Evolutionary conservation across 108 stramenopile species (phyloP).

Genomic region (Cyclotella distinguenda): DNA sequence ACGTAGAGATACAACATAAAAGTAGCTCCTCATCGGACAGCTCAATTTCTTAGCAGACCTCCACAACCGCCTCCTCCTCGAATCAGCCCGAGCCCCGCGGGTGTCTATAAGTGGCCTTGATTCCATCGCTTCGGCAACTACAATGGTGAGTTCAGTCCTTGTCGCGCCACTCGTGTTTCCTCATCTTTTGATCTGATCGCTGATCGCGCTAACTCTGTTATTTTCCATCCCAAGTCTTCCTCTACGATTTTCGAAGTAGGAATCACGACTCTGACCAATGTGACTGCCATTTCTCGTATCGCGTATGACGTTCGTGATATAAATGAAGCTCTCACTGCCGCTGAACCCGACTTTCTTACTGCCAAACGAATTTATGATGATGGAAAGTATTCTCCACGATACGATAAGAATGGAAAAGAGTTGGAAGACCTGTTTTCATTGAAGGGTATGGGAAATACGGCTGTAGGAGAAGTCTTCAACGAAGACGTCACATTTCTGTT

Average conservation of each 20-base stretch:
- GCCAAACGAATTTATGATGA: constrained; percentile 58
- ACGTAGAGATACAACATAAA: too few species aligned
- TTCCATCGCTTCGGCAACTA: too few species aligned
- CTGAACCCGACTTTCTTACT: constrained; percentile 24
- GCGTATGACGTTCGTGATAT: constrained; percentile 75
- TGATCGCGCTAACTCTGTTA: too few species aligned
- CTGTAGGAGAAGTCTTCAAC: constrained; percentile 15
- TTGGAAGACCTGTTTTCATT: constrained; percentile 38
- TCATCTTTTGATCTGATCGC: too few species aligned
- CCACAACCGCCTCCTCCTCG: too few species aligned
- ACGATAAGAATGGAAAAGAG: constrained; percentile 29
- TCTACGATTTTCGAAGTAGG: constrained; percentile 64
- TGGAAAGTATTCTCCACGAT: constrained; percentile 55
- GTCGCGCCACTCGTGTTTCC: too few species aligned
- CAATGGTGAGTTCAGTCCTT: too few species aligned
- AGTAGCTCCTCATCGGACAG: too few species aligned
- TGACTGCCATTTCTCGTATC: constrained; percentile 57
- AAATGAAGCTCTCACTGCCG: constrained; percentile 11
- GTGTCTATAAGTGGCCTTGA: too few species aligned
- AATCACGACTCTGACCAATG: constrained; percentile 71
- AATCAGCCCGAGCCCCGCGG: too few species aligned
- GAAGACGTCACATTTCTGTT: constrained; percentile 55
- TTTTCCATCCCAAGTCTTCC: neutral
- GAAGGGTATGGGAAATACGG: constrained; percentile 24
- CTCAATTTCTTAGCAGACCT: too few species aligned